A percentile compares a stretch with the other conserved stretches of the same genome.
Evolutionary conservation across 2,329 filamentous ascomycete species (phyloP).

Genomic region (Hypoxylon sp.): DNA sequence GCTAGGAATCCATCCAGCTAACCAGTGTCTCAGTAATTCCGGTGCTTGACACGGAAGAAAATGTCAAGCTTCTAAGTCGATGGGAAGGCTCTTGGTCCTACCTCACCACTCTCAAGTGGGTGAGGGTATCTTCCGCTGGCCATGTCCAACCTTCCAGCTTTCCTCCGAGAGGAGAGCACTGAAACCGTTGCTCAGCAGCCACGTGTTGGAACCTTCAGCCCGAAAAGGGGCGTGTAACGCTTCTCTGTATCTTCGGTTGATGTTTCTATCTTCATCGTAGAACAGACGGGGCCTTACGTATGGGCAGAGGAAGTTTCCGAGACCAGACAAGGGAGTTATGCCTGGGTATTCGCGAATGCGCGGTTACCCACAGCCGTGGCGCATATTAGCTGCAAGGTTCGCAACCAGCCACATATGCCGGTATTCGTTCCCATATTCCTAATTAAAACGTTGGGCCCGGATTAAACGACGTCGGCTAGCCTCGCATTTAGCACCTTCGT

Average conservation of each 20-base stretch:
- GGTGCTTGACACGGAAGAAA: slow-evolving; percentile 78
- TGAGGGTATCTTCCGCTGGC: slow-evolving; percentile 78
- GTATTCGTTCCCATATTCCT: slow-evolving; percentile 29
- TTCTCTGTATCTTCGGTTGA: slow-evolving; percentile 47
- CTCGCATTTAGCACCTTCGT: slow-evolving; percentile 10
- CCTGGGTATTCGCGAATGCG: slow-evolving; percentile 44
- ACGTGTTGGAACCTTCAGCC: slow-evolving; percentile 25
- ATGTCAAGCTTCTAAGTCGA: slow-evolving; percentile 73
- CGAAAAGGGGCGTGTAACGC: slow-evolving; percentile 33
- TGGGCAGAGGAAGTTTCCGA: slow-evolving; percentile 49
- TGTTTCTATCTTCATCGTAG: slow-evolving; percentile 50
- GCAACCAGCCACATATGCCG: slow-evolving; percentile 39
- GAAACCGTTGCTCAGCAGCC: slow-evolving; percentile 32
- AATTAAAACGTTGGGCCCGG: slow-evolving; percentile 12
- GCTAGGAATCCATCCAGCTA: slow-evolving; percentile 32
- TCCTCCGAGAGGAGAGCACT: slow-evolving; percentile 73
- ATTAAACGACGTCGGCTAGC: slow-evolving; percentile 22
- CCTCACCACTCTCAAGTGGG: slow-evolving; percentile 81
- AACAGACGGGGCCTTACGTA: slow-evolving; percentile 48
- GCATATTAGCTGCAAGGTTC: slow-evolving; percentile 45
- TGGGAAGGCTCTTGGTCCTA: slow-evolving; percentile 92
- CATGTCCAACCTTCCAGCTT: slow-evolving; percentile 79
- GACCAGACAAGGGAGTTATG: slow-evolving; percentile 38
- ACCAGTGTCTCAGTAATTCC: slow-evolving; percentile 71
- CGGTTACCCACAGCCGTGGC: slow-evolving; percentile 50